These are phyloP conservation scores for Tuber aestivum DNA, from an alignment of 495 filamentous ascomycete species.

Conservation along the genomic window DNA sequence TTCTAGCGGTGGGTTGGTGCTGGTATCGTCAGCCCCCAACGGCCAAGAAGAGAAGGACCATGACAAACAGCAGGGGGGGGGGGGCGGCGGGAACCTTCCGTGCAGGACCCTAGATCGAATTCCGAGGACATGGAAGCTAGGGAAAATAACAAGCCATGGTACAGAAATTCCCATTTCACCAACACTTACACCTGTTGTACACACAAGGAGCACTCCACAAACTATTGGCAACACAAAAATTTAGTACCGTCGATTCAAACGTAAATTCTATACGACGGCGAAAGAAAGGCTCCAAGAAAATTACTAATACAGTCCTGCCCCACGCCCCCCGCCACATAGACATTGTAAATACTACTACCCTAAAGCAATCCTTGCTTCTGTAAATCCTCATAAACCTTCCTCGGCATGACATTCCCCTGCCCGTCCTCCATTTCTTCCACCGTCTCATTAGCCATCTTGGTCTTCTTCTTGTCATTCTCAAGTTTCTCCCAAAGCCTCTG, in stretches of 20 bases:
- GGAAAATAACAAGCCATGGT: no score
- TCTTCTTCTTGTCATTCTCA: constrained; percentile 74
- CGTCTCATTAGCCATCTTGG: constrained; percentile 65
- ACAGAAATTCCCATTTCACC: no score
- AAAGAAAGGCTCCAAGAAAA: not conserved
- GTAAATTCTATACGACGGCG: not conserved
- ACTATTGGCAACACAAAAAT: not conserved
- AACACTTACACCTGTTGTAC: not conserved
- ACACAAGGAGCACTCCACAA: not conserved
- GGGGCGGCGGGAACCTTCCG: not conserved
- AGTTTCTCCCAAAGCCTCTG: constrained; percentile 88
- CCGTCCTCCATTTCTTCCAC: constrained; percentile 98
- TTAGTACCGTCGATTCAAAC: not conserved
- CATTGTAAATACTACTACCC: not conserved
- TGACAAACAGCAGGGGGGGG: not conserved
- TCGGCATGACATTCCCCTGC: constrained; percentile 96
- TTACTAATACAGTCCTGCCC: not conserved
- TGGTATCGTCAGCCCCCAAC: not conserved
- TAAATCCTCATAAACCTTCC: constrained; percentile 90
- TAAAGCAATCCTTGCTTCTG: constrained; percentile 65
- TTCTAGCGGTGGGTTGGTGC: not conserved
- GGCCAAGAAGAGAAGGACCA: not conserved
- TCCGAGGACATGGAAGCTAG: not conserved
- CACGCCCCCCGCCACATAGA: not conserved
- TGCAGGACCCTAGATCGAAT: not conserved